These are phyloP conservation scores for Jatropha multifida DNA, from an alignment of 441 rosid species.

Conservation along the genomic window DNA sequence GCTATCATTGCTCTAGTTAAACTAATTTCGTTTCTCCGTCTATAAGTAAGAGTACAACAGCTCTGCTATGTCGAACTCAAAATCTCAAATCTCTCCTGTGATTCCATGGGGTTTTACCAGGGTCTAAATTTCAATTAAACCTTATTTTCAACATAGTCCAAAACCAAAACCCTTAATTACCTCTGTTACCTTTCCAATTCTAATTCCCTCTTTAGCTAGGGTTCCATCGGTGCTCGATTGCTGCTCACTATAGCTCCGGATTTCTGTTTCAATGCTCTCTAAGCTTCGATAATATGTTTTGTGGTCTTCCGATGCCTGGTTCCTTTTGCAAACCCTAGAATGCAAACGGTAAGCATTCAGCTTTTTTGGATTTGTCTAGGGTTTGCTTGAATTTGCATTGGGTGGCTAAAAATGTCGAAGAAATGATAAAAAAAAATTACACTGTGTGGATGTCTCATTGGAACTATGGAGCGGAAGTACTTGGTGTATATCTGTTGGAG, in stretches of 20 bases:
- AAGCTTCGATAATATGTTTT: background rate
- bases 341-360: conserved; percentile 10
- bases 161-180: background rate
- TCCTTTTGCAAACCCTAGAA: conserved; percentile 4
- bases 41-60: conserved; percentile 15
- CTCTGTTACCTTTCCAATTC: background rate
- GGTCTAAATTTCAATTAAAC: conserved; percentile 14
- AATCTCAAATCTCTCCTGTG: background rate
- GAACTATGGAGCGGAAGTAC: background rate
- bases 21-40: background rate
- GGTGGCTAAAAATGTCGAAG: background rate
- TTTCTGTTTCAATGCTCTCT: background rate
- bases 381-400: conserved; percentile 6
- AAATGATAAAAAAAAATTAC: background rate
- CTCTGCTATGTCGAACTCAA: background rate
- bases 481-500: background rate
- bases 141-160: background rate
- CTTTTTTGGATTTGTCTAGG: conserved; percentile 4
- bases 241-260: background rate
- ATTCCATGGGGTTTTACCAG: conserved; percentile 12
- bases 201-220: background rate
- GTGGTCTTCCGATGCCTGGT: background rate
- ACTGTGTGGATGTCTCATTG: background rate
- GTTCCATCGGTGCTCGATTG: background rate
- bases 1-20: conserved; percentile 7